Base-by-base conservation (phyloP, 441 rosid genomes). In the Populus hybrid region DNA sequence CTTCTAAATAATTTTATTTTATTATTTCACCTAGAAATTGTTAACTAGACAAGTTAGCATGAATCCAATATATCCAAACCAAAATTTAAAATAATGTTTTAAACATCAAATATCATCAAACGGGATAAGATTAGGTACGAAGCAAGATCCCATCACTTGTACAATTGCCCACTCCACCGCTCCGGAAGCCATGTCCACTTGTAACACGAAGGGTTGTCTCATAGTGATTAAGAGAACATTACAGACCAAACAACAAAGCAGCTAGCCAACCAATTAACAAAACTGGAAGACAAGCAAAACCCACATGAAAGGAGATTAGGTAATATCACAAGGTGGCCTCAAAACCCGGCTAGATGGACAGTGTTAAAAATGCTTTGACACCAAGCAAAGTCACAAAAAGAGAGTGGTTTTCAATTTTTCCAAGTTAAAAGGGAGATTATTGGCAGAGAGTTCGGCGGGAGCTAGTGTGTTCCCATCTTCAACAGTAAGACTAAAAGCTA, bases 361-460 rank as follows among this genome's bases (percentile, higher is more conserved):
- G 67, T 59, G 68, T 33, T 5, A 59, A 73, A 73, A 73, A 29
- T 63, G 56, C 28, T 61, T 68, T 77, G 4, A n/a, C 74, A 26
- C 72, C 31, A 74, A 50, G 74, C 40, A 81, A 75, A 59, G 42
- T 61, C 65, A 1, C 28, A 9, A 9, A 61, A 61, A 24, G 14
- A 56, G 36, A 66, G 40, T 31, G 69, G 72, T 10, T 23, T 28
- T 3, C 21, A 53, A 40, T 9, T 21, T 61, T 61, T 61, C 14
- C 56, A 68, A 35, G 45, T 7, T 12, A 6, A 28, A 64, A 78
- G 36, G 20, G 68, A 31, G 77, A 35, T 61, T 21, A 79, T 73
- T 71, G 83, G 83, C 33, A 53, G 79, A 31, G 81, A 59, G 72
- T 80, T 80, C 76, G 85, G 84, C 84, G 67, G 35, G 59, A 64